These are phyloP conservation scores for Aspergillus tubingensis DNA, from an alignment of 2,329 filamentous ascomycete species.

Conservation along the genomic window DNA sequence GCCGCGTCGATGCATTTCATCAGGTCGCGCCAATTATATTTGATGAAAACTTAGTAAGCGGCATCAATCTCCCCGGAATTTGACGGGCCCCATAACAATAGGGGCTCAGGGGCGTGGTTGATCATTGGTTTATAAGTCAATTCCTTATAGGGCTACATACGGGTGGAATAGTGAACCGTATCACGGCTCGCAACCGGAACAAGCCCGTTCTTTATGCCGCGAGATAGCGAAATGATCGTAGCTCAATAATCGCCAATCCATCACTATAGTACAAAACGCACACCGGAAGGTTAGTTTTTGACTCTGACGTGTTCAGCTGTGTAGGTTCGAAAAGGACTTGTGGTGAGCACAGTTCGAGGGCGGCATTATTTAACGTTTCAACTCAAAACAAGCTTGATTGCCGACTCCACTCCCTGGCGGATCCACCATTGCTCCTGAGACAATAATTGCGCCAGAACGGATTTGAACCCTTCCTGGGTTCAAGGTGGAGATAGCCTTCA, in stretches of 20 bases:
- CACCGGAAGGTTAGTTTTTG: background rate
- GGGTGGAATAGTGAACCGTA: no score
- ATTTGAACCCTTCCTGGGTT: background rate
- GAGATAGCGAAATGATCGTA: background rate
- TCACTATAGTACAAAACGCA: no score
- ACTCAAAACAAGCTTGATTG: constrained; percentile 1
- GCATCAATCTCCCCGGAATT: no score
- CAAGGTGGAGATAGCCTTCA: background rate
- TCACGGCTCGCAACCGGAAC: no score
- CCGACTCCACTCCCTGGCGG: background rate
- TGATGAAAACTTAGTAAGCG: no score
- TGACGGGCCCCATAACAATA: background rate
- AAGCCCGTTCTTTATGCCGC: background rate
- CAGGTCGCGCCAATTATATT: background rate
- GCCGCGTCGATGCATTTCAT: no score
- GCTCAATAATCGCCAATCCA: background rate
- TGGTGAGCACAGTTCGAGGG: no score
- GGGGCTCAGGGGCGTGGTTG: background rate
- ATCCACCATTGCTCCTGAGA: constrained; percentile 5
- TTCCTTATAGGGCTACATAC: background rate
- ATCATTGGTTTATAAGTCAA: background rate
- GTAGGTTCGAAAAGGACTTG: background rate
- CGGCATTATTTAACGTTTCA: background rate
- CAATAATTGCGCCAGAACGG: background rate
- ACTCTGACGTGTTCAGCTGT: background rate